Conservation (phyloP, 1,284 basidiomycete genomes). For the Cutaneotrichosporon cavernicola region DNA sequence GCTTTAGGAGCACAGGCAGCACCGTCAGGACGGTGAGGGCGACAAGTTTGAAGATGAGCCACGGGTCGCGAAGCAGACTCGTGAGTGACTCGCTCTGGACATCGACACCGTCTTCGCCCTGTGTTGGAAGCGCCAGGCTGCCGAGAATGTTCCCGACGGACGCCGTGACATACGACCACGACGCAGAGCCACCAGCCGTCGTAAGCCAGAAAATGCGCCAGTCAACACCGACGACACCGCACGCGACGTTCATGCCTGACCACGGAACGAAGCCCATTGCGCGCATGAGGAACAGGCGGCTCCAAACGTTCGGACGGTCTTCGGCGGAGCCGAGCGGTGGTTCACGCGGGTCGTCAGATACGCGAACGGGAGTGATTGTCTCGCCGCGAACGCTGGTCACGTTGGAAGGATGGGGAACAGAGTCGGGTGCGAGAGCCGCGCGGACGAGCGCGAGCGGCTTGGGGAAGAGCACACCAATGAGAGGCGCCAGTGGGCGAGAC, state of each 20-base stretch:
- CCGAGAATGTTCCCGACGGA: slow-evolving; percentile 51
- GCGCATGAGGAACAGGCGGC: slow-evolving; percentile 76
- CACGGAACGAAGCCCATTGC: slow-evolving; percentile 87
- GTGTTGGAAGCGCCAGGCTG: slow-evolving; percentile 41
- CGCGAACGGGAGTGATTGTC: slow-evolving; percentile 48
- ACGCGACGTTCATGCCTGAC: slow-evolving; percentile 92
- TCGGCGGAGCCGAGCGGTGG: slow-evolving; percentile 31
- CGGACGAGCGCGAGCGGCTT: slow-evolving; percentile 70
- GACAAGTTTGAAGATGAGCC: slow-evolving; percentile 52
- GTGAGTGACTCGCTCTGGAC: slow-evolving; percentile 48
- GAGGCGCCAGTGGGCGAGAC: slow-evolving; percentile 76
- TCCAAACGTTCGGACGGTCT: slow-evolving; percentile 63
- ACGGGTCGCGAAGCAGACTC: slow-evolving; percentile 51
- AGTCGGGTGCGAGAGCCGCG: slow-evolving; percentile 46
- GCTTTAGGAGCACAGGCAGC: slow-evolving; percentile 52
- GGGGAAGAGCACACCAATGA: slow-evolving; percentile 75
- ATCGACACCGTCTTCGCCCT: slow-evolving; percentile 14
- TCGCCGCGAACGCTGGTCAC: slow-evolving; percentile 25
- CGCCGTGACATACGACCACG: slow-evolving; percentile 62
- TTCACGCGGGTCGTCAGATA: slow-evolving; percentile 36
- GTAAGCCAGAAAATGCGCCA: slow-evolving; percentile 77
- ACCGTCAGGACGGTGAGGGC: slow-evolving; percentile 50
- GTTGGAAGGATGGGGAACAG: slow-evolving; percentile 25
- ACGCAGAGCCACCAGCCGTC: slow-evolving; percentile 75
- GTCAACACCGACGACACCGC: slow-evolving; percentile 81